phyloP scores from a whole-genome alignment of 2,329 filamentous ascomycete species.

The Beauveria caledonica region DNA sequence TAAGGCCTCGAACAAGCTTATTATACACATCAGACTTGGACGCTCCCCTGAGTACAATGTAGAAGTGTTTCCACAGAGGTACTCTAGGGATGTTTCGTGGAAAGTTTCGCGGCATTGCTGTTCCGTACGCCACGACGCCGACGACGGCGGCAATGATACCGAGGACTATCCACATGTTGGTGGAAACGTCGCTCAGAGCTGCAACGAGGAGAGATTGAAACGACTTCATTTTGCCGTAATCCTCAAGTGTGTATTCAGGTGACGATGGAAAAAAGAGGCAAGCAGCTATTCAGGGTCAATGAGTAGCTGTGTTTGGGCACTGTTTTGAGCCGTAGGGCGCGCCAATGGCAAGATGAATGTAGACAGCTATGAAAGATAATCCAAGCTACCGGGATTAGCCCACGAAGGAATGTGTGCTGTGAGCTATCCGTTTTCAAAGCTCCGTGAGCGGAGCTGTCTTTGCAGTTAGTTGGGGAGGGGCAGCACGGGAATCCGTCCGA shows the following conservation, averaged over 20 bases:
- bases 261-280: not conserved
- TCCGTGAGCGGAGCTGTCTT: not conserved
- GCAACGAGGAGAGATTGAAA: too few species aligned
- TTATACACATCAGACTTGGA: conserved; percentile 1
- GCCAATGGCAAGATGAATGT: not conserved
- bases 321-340: not conserved
- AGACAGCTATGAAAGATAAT: too few species aligned
- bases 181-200: not conserved
- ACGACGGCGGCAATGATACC: not conserved
- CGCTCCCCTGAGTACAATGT: not conserved
- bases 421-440: not conserved
- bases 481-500: not conserved
- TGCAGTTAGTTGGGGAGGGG: not conserved
- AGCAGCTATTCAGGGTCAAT: not conserved
- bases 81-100: not conserved
- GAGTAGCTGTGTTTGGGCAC: not conserved
- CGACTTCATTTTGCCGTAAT: not conserved
- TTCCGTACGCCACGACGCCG: not conserved
- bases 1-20: not conserved
- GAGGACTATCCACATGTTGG: not conserved
- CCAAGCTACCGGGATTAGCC: not conserved
- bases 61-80: not conserved
- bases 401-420: not conserved
- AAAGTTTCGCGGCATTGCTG: not conserved
- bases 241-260: not conserved